A percentile compares a stretch with the other conserved stretches of the same genome.
phyloP scores from a whole-genome alignment of 176 grass and related monocot species.

The Pharus latifolius region DNA sequence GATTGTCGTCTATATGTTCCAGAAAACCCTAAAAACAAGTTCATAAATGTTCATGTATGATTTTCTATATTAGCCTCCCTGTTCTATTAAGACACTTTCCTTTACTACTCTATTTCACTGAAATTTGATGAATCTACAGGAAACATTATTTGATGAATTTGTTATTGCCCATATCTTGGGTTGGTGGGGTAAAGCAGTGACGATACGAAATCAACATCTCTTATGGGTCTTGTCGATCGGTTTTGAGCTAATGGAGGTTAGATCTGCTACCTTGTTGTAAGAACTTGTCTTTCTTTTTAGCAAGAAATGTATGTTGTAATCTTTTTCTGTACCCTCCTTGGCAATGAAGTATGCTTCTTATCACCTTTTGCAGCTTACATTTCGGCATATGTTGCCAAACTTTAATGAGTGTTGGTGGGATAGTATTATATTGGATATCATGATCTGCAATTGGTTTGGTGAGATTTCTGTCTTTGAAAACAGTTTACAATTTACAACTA shows the following conservation, averaged over 20 bases:
- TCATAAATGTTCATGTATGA: conserved; percentile 99
- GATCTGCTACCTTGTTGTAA: conserved; percentile 9
- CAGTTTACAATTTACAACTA: neutral
- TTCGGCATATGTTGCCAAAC: conserved; percentile 98
- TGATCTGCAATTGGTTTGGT: conserved; percentile 99
- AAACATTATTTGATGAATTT: conserved; percentile 98
- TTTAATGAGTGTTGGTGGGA: conserved; percentile 99
- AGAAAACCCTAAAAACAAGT: conserved; percentile 95
- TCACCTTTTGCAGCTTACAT: conserved; percentile 65
- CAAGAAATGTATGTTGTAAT: too few relatives aligned
- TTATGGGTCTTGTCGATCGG: conserved; percentile 93
- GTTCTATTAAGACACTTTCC: conserved; percentile 23
- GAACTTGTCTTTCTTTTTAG: conserved; percentile 4
- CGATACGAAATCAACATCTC: conserved; percentile 95
- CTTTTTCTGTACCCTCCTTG: conserved; percentile 5
- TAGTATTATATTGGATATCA: conserved; percentile 93
- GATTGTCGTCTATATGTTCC: conserved; percentile 97
- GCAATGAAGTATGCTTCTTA: conserved; percentile 14
- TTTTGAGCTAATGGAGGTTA: conserved; percentile 98
- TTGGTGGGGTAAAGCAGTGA: conserved; percentile 99
- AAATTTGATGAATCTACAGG: conserved; percentile 47
- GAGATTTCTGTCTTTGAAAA: conserved; percentile 25
- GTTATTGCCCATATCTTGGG: conserved; percentile 92
- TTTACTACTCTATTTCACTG: neutral
- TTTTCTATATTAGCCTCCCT: conserved; percentile 32